Evolutionary conservation across 768 basidiomycete genomes (phyloP).

Genomic region (Auricularia cornea): DNA sequence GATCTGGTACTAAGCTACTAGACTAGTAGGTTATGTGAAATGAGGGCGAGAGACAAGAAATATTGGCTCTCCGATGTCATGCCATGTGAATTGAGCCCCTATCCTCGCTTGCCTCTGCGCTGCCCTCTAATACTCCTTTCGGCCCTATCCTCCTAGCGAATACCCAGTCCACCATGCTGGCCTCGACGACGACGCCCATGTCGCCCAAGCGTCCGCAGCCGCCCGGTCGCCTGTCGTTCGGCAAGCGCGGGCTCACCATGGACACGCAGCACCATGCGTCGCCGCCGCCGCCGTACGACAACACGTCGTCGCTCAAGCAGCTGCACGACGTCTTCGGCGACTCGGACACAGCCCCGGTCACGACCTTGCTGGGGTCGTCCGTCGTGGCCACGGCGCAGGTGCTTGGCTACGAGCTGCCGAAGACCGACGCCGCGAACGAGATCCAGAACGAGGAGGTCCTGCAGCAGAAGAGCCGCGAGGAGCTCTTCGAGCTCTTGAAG

Average conservation of each 20-base stretch:
- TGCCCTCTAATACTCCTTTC: no score
- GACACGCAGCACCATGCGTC: not conserved
- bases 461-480: slow-evolving; percentile 57
- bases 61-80: no score
- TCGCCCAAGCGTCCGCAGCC: not conserved
- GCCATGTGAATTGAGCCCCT: no score
- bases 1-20: no score
- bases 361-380: not conserved
- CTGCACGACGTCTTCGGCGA: not conserved
- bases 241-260: not conserved
- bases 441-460: slow-evolving; percentile 8
- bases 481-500: slow-evolving; percentile 58
- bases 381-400: slow-evolving; percentile 10
- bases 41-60: no score
- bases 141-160: no score
- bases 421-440: not conserved
- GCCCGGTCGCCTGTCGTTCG: not conserved
- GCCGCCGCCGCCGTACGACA: slow-evolving; percentile 1
- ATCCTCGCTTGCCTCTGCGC: no score
- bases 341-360: not conserved
- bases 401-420: slow-evolving; percentile 9
- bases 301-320: not conserved
- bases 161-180: no score
- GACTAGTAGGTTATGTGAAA: no score
- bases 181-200: not conserved